A percentile compares a stretch with the other conserved stretches of the same genome.
These are phyloP conservation scores for Mollisiaceae sp. DNA, from an alignment of 2,329 filamentous ascomycete genomes.

Conservation along the genomic window DNA sequence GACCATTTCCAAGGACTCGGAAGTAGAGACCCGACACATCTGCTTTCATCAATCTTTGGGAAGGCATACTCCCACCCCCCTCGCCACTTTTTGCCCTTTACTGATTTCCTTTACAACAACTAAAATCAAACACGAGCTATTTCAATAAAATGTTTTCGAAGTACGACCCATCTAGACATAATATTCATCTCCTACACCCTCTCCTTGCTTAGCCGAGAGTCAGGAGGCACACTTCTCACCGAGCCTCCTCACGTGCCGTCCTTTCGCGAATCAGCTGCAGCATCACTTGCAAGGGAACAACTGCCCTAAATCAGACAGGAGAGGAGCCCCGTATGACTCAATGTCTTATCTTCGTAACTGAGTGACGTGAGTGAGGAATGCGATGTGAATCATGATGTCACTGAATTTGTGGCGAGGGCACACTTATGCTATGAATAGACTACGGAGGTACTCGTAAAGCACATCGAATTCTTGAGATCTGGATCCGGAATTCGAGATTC, in stretches of 20 bases:
- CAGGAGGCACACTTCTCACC: not conserved
- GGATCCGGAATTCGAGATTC: not conserved
- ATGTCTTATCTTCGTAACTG: conserved; percentile 2
- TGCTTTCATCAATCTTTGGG: not conserved
- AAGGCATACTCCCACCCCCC: not conserved
- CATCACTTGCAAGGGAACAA: conserved; percentile 4
- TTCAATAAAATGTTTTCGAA: not conserved
- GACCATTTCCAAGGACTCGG: not conserved
- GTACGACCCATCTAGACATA: not conserved
- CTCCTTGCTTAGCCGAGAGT: not conserved
- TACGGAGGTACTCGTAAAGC: not conserved
- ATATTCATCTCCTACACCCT: not conserved
- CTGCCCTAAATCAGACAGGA: not conserved
- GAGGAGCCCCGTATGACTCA: not conserved
- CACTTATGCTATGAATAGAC: not conserved
- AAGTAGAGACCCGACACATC: not conserved
- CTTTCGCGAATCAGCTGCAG: not conserved
- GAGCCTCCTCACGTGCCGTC: conserved; percentile 7
- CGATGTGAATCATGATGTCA: conserved; percentile 1
- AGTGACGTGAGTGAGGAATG: not conserved
- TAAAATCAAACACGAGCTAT: not conserved
- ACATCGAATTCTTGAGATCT: not conserved
- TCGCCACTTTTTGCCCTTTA: not conserved
- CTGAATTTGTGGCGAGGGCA: not conserved
- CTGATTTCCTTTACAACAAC: not conserved